Evolutionary conservation across 2,329 filamentous ascomycete genomes (phyloP).

Genomic region (Phaeosphaeriaceae sp.): DNA sequence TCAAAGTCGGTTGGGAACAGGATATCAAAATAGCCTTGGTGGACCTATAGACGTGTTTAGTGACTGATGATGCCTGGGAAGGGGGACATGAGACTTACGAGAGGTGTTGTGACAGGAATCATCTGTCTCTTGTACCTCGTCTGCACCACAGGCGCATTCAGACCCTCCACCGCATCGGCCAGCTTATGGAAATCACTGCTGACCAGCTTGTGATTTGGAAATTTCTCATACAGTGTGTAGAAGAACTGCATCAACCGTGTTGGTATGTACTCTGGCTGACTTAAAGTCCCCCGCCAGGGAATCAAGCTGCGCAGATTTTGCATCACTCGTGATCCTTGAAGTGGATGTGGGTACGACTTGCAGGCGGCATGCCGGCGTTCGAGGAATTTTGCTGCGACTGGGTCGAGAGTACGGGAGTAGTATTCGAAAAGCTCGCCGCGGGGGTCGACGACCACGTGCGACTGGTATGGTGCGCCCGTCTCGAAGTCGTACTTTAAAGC

Average conservation of each 20-base stretch:
- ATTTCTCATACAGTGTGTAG: slow-evolving; percentile 84
- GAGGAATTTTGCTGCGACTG: slow-evolving; percentile 81
- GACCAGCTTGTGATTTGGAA: slow-evolving; percentile 87
- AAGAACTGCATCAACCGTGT: slow-evolving; percentile 97
- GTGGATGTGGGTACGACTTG: slow-evolving; percentile 66
- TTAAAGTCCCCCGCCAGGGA: slow-evolving; percentile 78
- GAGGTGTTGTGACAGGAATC: slow-evolving; percentile 86
- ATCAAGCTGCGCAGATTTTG: slow-evolving; percentile 68
- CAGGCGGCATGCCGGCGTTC: slow-evolving; percentile 80
- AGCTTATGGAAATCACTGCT: slow-evolving; percentile 90
- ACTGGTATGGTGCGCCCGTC: slow-evolving; percentile 85
- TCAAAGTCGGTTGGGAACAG: slow-evolving; percentile 96
- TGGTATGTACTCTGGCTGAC: slow-evolving; percentile 88
- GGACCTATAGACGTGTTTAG: slow-evolving; percentile 66
- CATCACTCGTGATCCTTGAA: slow-evolving; percentile 62
- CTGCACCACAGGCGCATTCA: slow-evolving; percentile 96
- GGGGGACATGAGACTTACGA: slow-evolving; percentile 66
- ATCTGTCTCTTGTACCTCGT: slow-evolving; percentile 87
- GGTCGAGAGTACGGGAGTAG: slow-evolving; percentile 81
- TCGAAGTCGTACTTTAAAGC: slow-evolving; percentile 85
- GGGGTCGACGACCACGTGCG: slow-evolving; percentile 82
- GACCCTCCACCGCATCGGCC: slow-evolving; percentile 79
- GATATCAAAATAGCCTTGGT: slow-evolving; percentile 99
- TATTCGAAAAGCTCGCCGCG: slow-evolving; percentile 95
- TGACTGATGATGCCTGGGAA: background rate